Conservation (phyloP, 345 rosid genomes). For the Jatropha curcas region DNA sequence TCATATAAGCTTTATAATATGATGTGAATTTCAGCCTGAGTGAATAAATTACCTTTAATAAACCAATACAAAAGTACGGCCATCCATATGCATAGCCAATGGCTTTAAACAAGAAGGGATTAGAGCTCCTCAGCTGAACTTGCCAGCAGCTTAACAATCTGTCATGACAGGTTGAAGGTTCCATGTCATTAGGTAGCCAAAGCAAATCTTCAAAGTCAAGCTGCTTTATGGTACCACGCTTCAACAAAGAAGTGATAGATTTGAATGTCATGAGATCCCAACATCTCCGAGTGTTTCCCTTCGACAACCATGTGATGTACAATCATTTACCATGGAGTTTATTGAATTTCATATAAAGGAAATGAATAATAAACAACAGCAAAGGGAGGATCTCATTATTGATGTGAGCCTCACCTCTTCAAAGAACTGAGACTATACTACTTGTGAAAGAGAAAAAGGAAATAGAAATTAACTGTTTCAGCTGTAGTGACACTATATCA, state of each 20-base stretch:
- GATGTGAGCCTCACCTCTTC: background rate
- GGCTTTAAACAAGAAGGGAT: constrained; percentile 66
- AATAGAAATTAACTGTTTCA: background rate
- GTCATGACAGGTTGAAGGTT: constrained; percentile 67
- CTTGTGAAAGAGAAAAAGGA: background rate
- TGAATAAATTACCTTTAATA: constrained; percentile 60
- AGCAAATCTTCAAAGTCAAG: constrained; percentile 84
- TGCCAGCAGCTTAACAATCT: constrained; percentile 61
- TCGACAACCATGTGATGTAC: constrained; percentile 15
- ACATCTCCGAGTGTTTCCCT: constrained; percentile 49
- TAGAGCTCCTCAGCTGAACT: constrained; percentile 43
- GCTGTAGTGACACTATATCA: background rate
- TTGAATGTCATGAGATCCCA: constrained; percentile 70
- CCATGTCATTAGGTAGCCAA: constrained; percentile 65
- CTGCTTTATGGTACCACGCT: constrained; percentile 67
- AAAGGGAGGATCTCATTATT: background rate
- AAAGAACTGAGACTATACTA: background rate
- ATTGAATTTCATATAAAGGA: background rate
- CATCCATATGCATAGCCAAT: constrained; percentile 80
- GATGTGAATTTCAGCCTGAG: background rate
- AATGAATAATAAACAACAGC: background rate
- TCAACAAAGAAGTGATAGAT: constrained; percentile 58
- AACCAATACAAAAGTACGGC: constrained; percentile 74
- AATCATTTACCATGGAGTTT: background rate
- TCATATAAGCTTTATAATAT: background rate